Evolutionary conservation across 495 filamentous ascomycete genomes (phyloP).

Genomic region (Thermothielavioides terrestris): DNA sequence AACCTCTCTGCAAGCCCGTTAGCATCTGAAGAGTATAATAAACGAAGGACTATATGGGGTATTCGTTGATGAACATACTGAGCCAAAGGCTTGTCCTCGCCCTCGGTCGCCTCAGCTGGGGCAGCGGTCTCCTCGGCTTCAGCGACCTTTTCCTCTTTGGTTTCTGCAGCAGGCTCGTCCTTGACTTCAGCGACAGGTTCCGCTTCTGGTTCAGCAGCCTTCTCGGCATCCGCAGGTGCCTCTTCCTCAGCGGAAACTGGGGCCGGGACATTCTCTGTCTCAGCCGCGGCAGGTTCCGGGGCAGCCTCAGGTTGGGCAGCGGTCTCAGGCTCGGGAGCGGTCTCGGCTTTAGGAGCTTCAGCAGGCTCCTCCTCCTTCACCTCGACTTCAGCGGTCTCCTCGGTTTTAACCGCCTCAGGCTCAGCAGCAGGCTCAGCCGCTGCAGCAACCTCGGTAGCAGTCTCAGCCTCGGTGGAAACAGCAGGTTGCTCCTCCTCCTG

Average conservation of each 20-base stretch:
- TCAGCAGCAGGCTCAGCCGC: not conserved
- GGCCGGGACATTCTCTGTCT: not conserved
- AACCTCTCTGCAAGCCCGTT: not conserved
- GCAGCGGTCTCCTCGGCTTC: not conserved
- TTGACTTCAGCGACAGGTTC: not conserved
- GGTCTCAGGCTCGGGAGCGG: not conserved
- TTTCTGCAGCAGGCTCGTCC: conserved; percentile 4
- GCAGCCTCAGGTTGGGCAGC: not conserved
- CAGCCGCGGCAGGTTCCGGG: not conserved
- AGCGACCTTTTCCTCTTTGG: not conserved
- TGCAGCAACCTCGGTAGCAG: not conserved
- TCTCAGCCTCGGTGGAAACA: not conserved
- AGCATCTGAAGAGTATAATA: not conserved
- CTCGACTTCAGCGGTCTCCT: not conserved
- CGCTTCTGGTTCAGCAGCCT: not conserved
- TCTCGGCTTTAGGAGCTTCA: not conserved
- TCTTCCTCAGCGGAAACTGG: conserved; percentile 6
- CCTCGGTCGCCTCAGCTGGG: not conserved
- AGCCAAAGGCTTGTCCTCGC: not conserved
- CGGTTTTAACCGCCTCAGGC: not conserved
- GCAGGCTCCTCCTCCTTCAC: conserved; percentile 8
- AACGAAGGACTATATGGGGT: no score
- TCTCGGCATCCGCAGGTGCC: conserved; percentile 1
- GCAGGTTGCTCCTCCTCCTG: not conserved
- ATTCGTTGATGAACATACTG: no score